phyloP scores from a whole-genome alignment of 305 asterid genomes.

The Fraxinus xanthoxyloides region DNA sequence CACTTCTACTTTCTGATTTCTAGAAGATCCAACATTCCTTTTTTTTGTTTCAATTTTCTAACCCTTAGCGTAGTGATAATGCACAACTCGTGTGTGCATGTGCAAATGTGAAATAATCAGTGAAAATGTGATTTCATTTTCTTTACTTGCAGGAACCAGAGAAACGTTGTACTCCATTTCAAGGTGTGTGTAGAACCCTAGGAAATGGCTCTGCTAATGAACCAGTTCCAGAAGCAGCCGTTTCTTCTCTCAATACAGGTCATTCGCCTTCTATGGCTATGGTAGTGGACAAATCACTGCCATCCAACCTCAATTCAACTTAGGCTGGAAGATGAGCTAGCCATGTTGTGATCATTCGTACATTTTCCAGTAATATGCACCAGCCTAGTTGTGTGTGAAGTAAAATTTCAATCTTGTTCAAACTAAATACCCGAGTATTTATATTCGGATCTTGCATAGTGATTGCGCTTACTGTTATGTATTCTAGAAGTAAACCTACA shows the following conservation, averaged over 20 bases:
- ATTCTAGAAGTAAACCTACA: background rate
- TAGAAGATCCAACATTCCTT: background rate
- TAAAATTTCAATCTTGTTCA: background rate
- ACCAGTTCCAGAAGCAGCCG: slow-evolving; percentile 37
- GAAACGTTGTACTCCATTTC: slow-evolving; percentile 46
- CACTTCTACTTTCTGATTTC: background rate
- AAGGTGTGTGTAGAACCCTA: slow-evolving; percentile 74
- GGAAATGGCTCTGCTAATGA: slow-evolving; percentile 55
- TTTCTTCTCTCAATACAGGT: slow-evolving; percentile 38
- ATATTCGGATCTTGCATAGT: background rate
- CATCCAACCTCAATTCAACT: slow-evolving; percentile 82
- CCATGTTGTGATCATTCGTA: background rate
- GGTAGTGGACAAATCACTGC: slow-evolving; percentile 63
- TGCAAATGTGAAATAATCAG: background rate
- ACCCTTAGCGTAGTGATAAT: background rate
- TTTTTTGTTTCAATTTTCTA: background rate
- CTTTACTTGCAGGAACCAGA: slow-evolving; percentile 61
- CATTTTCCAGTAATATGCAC: background rate
- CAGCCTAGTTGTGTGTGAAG: background rate
- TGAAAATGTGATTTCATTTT: background rate
- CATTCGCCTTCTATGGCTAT: slow-evolving; percentile 55
- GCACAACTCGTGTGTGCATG: background rate
- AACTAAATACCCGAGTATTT: background rate
- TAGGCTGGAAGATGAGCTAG: slow-evolving; percentile 53
- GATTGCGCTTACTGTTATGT: background rate